A percentile compares a stretch with the other conserved stretches of the same genome.
Conservation (phyloP, 805 yeast species). For the Candida silvicultrix region DNA sequence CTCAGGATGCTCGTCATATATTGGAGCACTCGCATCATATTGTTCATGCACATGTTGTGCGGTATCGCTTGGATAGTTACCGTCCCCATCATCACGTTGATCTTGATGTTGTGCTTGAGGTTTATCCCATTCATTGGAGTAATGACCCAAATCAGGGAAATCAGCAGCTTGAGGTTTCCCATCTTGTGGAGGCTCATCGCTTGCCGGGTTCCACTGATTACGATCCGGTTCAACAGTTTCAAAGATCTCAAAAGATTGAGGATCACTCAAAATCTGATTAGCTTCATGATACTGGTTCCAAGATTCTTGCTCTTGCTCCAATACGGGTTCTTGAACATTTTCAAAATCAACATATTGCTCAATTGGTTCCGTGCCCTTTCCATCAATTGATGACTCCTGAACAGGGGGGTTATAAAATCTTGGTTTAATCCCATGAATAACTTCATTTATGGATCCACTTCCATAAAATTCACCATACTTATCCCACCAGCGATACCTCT, state of each 20-base stretch:
- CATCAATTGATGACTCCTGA: not conserved
- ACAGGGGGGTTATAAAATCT: conserved; percentile 8
- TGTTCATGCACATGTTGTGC: not conserved
- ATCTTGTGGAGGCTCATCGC: conserved; percentile 34
- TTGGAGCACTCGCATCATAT: not conserved
- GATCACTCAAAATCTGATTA: conserved; percentile 13
- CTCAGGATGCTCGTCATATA: conserved; percentile 1
- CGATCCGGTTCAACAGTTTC: conserved; percentile 9
- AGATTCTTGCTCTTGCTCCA: not conserved
- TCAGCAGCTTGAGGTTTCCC: conserved; percentile 22
- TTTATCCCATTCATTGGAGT: conserved; percentile 15
- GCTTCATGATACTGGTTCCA: not conserved
- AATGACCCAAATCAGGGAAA: conserved; percentile 15
- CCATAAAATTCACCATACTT: conserved; percentile 18
- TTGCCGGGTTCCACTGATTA: conserved; percentile 37
- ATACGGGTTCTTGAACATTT: not conserved
- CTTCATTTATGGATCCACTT: conserved; percentile 6
- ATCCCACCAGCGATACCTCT: conserved; percentile 19
- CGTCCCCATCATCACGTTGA: not conserved
- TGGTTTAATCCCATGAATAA: conserved; percentile 20
- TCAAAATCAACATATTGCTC: conserved; percentile 1
- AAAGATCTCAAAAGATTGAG: conserved; percentile 16
- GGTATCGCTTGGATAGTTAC: not conserved
- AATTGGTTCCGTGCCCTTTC: not conserved
- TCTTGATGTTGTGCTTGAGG: not conserved